A percentile compares a stretch with the other conserved stretches of the same genome.
These are phyloP conservation scores for Spizellomyces sp. DNA, from an alignment of 192 early-diverging fungal genomes.

Conservation along the genomic window DNA sequence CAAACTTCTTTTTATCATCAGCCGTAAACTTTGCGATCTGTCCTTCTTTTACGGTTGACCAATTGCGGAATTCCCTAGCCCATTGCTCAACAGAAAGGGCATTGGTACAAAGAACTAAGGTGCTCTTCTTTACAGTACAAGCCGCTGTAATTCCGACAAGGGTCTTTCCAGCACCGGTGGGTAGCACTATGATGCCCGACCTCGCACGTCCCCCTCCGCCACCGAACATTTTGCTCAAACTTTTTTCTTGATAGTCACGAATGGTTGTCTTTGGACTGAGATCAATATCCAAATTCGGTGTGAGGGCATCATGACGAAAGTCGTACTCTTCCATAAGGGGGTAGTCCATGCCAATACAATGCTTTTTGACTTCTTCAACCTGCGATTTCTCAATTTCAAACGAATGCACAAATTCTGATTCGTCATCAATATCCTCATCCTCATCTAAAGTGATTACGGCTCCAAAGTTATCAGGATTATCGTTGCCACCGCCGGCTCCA, in stretches of 20 bases:
- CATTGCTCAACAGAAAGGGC: conserved; percentile 95
- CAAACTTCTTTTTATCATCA: conserved; percentile 87
- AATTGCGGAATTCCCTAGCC: conserved; percentile 96
- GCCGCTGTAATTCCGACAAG: conserved; percentile 98
- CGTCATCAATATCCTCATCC: conserved; percentile 48
- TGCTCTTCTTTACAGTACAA: conserved; percentile 96
- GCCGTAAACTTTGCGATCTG: conserved; percentile 97
- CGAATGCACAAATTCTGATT: conserved; percentile 52
- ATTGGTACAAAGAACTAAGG: conserved; percentile 91
- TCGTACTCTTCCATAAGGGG: conserved; percentile 98
- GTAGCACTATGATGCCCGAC: conserved; percentile 96
- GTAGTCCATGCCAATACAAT: conserved; percentile 90
- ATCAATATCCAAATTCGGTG: conserved; percentile 80
- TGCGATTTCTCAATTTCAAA: conserved; percentile 50
- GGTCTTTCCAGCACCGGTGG: conserved; percentile 98
- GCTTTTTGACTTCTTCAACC: conserved; percentile 80
- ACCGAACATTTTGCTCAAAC: conserved; percentile 98
- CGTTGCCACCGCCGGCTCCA: not conserved
- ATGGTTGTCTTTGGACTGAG: conserved; percentile 95
- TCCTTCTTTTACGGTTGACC: conserved; percentile 90
- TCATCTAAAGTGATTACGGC: conserved; percentile 61
- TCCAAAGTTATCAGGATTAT: conserved; percentile 43
- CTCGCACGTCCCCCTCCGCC: conserved; percentile 80
- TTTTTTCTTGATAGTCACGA: conserved; percentile 96
- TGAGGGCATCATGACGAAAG: conserved; percentile 83